Evolutionary conservation across 306 rosid species (phyloP), one percentile per base, ranked within the genome.

Genomic region (Lathyrus tuberosus): DNA sequence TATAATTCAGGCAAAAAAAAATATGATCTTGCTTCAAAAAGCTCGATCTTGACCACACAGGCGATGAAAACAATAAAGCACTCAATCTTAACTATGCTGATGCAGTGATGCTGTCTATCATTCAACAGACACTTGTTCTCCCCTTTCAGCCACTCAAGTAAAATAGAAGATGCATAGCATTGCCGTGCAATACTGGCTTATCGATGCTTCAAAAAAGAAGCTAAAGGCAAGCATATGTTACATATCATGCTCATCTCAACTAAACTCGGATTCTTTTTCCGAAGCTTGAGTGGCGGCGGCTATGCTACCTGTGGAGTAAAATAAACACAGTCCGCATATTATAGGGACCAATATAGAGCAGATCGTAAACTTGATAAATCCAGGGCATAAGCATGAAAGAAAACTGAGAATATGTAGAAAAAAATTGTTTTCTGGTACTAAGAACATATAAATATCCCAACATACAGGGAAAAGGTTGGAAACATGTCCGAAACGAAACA

Each of bases 401-500:
- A 58, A 71, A 30, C 5, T 12, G 17, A 65, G 13, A 20, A 14
- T 2, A 26, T 10, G 38, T 51, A 16, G 57, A 53, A 56, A 69
- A 9, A 22, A 44, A 9, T 31, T 58, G 59, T 35, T 30, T 9
- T 67, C 51, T 57, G 72, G 66, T 44, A 41, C 69, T 16, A 65
- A 59, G 6, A 44, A 72, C 73, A 62, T 35, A 17, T 43, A 53
- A 16, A 54, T 16, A 66, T 28, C 69, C 66, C 68, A 68, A 69
- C 54, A 69, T 61, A 58, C 37, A 43, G 42, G 52, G 44, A 18
- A 40, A 43, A 24, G 24, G 16, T 69, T 8, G 35, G 9, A 43
- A 51, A 49, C 65, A 41, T 14, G 59, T 65, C 48, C 52, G 41
- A 63, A 80, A 69, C 57, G 41, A 63, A 80, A 69, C 71, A 83